Evolutionary conservation across 805 yeast species (phyloP), one percentile per base, ranked within the genome.

Genomic region (Metschnikowia corniflorae): DNA sequence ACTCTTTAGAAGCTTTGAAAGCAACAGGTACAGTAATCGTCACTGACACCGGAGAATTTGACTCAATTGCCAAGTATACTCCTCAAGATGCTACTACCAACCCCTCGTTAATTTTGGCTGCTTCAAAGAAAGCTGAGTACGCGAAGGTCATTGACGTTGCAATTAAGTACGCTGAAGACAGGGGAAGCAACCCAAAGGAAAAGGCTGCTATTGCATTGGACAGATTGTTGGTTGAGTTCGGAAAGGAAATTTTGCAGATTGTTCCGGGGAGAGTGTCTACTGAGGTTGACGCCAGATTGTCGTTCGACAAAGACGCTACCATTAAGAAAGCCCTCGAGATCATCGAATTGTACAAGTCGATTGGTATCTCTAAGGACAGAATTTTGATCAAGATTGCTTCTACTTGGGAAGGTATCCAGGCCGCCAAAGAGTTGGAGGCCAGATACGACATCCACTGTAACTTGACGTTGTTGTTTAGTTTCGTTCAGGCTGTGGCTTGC

Each of bases 11-110:
- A 64, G 89, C 83, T 70, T 81, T 93, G 61, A 93, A 91, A 68
- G 88, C 94, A 49, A 65, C 96, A 40, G 97, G 97, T 55, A 93
- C 98, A 53, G 83, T 78, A 52, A 96, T 93, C 60, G 98, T 93
- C 61, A 86, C 98, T 50, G 98, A 93, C 75, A 88, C 97, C 46
- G 98, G 98, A 73, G 98, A 93, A 68, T 93, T 93, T 64, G 97
- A 87, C 68, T 82, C 93, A 49, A 93, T 93, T 63, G 96, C 96
- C 61, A 87, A 89, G 70, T 93, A 84, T 75, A 86, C 93, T 55
- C 98, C 98, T 52, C 97, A 93, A 75, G 98, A 93, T 69, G 96
- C 98, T 51, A 93, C 98, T 55, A 93, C 98, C 63, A 93, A 93
- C 76, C 98, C 98, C 51, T 88, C 97, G 29, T 76, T 93, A 72